Evolutionary conservation across 805 yeast genomes (phyloP).

Genomic region (Nakazawaea siamensis): DNA sequence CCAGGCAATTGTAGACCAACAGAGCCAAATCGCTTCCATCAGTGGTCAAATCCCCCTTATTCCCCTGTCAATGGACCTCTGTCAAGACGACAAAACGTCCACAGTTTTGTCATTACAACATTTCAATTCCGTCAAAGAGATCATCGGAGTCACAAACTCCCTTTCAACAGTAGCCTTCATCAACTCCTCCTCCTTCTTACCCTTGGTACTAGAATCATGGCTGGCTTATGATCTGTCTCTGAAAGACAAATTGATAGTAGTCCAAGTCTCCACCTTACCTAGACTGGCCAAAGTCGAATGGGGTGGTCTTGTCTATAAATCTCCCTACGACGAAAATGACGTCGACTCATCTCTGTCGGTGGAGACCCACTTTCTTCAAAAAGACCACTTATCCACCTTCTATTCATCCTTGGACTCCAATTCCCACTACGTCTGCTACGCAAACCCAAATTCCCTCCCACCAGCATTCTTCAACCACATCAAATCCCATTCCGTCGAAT

Average conservation of each 20-base stretch:
- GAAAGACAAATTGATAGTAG: constrained; percentile 34
- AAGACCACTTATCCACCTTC: too few species aligned
- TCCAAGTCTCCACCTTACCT: constrained; percentile 52
- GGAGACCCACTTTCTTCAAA: too few species aligned
- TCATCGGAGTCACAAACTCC: constrained; percentile 37
- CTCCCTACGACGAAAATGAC: too few species aligned
- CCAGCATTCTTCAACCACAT: background rate
- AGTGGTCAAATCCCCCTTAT: constrained; percentile 90
- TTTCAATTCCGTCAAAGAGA: constrained; percentile 51
- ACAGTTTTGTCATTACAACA: constrained; percentile 65
- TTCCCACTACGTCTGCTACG: constrained; percentile 2
- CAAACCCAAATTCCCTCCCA: background rate
- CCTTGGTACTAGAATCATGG: constrained; percentile 35
- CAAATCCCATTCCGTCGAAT: constrained; percentile 15
- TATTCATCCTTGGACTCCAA: too few species aligned
- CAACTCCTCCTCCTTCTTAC: constrained; percentile 24
- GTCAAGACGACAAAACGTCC: constrained; percentile 22
- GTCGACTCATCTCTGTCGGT: too few species aligned
- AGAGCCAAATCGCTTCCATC: constrained; percentile 44
- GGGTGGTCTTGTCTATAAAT: constrained; percentile 50
- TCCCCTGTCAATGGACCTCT: constrained; percentile 60
- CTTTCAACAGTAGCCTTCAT: constrained; percentile 49
- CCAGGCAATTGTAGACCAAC: constrained; percentile 55
- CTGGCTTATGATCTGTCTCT: constrained; percentile 24
- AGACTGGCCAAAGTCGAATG: constrained; percentile 62